Base-by-base conservation (phyloP, 2,329 filamentous ascomycete genomes). In the Waltergamsia citrina region DNA sequence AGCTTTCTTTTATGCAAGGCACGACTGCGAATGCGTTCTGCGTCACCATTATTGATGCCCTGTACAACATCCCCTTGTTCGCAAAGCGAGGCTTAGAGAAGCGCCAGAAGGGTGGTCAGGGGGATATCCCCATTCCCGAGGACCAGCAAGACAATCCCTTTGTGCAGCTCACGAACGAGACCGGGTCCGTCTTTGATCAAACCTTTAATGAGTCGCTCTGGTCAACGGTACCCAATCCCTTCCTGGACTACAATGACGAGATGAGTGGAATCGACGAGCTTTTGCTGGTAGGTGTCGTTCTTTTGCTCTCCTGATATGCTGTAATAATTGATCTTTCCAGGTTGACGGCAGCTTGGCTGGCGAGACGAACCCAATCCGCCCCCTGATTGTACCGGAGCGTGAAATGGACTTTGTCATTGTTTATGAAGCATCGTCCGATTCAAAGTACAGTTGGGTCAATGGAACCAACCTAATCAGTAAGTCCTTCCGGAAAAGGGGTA, bases 121-220 rank as follows among this genome's bases (percentile, higher is more conserved):
- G 12, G 17, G 42, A 41, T 11, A 26, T 52, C 7, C 31, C 35
- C 6, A 38, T 50, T 3, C 46, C 46, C 0, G 7, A 12, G 4
- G 39, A 40, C 17, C 38, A 48, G n/a, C 2, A 42, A 1, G 32
- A 41, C 5, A 46, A 47, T 12, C 42, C 40, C 0, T 27, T 48
- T 5, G 50, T 53, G 6, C 14, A 41, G 3, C 37, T 51, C 3
- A 41, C 49, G 15, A 48, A 44, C 7, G 20, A 38, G 16, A 51
- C 47, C 3, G 43, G 47, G 1, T n/a, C 21, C 3, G 34, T 31
- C 6, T 55, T 56, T 32, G 43, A 44, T 4, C 36, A 47, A 26
- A 52, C 43, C 1, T 47, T 56, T 22, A 49, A 51, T n/a, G 37
- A 52, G 26, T 51, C 50, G 2, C n/a, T 51, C 7, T 56, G 52